phyloP scores from a whole-genome alignment of 352 stramenopile species.

The Thraustochytrium striatum region DNA sequence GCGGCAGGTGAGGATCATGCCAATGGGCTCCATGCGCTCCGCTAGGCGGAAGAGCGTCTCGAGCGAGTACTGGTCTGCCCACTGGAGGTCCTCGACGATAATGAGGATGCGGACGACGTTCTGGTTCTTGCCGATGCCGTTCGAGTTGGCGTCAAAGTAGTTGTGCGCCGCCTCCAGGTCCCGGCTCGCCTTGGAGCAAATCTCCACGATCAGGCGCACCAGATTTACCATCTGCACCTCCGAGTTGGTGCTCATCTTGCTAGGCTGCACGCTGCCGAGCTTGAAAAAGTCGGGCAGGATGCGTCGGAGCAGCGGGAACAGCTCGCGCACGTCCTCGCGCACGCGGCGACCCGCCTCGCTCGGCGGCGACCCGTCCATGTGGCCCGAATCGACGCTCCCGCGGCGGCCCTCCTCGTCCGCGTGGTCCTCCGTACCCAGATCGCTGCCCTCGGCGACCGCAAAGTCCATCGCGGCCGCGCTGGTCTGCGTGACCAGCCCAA shows the following conservation, averaged over 20 bases:
- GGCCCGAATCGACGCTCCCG: neutral
- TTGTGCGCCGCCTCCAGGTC: constrained; percentile 10
- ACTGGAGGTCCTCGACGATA: constrained; percentile 34
- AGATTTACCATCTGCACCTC: neutral
- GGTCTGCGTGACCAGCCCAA: neutral
- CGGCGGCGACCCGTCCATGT: neutral
- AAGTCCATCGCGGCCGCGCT: too few species aligned
- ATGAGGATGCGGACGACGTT: constrained; percentile 35
- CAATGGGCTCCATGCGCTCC: neutral
- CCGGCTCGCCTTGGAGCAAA: constrained; percentile 9
- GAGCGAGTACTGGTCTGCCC: constrained; percentile 21
- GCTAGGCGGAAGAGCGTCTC: constrained; percentile 22
- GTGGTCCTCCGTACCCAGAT: neutral
- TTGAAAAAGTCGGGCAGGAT: constrained; percentile 39
- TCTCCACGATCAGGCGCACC: constrained; percentile 35
- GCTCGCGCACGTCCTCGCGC: constrained; percentile 7
- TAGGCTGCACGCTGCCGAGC: neutral
- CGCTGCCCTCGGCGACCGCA: too few species aligned
- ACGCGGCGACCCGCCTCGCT: neutral
- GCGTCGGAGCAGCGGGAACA: constrained; percentile 9
- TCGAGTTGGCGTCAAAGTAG: neutral
- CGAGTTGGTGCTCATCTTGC: neutral
- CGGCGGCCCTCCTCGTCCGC: neutral
- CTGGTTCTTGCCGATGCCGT: neutral
- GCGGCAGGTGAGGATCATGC: constrained; percentile 2